Evolutionary conservation across 306 rosid genomes (phyloP).

Genomic region (Heteromeles arbutifolia): DNA sequence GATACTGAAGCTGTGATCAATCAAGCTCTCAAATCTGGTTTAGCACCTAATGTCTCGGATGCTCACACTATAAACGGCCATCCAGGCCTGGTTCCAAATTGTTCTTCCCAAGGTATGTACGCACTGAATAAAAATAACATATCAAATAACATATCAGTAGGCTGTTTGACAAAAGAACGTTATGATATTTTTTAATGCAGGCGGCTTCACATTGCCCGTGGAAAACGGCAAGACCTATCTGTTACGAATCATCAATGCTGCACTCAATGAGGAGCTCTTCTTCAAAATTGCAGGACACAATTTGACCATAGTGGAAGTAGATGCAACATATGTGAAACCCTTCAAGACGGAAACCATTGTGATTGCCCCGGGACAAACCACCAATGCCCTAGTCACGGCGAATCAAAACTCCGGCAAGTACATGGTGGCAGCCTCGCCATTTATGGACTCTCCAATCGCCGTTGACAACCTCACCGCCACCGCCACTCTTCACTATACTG

Average conservation of each 20-base stretch:
- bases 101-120: constrained; percentile 51
- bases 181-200: constrained; percentile 15
- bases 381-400: constrained; percentile 55
- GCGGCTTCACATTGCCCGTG: constrained; percentile 48
- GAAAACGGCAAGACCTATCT: constrained; percentile 58
- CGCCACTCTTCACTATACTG: constrained; percentile 58
- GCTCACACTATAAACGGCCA: constrained; percentile 88
- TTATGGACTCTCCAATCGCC: constrained; percentile 61
- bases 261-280: constrained; percentile 93
- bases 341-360: constrained; percentile 59
- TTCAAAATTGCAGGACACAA: constrained; percentile 86
- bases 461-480: constrained; percentile 64
- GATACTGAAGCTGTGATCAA: constrained; percentile 80
- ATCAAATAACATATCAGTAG: not conserved
- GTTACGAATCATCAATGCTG: constrained; percentile 82
- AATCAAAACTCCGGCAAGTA: constrained; percentile 59
- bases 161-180: not conserved
- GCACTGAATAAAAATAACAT: not conserved
- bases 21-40: constrained; percentile 69
- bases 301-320: constrained; percentile 73
- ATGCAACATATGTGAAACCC: constrained; percentile 76
- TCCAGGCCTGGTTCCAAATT: constrained; percentile 56
- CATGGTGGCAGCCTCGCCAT: constrained; percentile 62
- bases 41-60: constrained; percentile 87
- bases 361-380: constrained; percentile 91